A percentile compares a stretch with the other conserved stretches of the same genome.
Conservation (phyloP, 2,329 filamentous ascomycete genomes). For the Penicillium sclerotigenum region DNA sequence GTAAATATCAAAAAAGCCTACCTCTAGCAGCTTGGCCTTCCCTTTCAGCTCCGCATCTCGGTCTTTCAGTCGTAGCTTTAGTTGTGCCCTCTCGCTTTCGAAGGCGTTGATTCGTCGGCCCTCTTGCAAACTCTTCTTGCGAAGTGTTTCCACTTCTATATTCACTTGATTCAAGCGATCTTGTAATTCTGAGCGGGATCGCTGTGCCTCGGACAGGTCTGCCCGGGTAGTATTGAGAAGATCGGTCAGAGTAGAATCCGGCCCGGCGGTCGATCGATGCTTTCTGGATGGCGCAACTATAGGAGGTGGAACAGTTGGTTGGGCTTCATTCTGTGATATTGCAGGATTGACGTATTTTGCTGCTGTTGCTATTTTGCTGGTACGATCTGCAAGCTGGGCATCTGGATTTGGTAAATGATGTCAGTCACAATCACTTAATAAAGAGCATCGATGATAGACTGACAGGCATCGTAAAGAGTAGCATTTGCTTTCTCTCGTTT, state of each 20-base stretch:
- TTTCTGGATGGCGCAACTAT: slow-evolving; percentile 30
- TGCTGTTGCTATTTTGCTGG: slow-evolving; percentile 52
- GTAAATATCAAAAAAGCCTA: slow-evolving; percentile 35
- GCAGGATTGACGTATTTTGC: slow-evolving; percentile 14
- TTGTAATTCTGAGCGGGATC: slow-evolving; percentile 67
- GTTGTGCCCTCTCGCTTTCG: slow-evolving; percentile 58
- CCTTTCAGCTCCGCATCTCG: slow-evolving; percentile 79
- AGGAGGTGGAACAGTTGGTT: slow-evolving; percentile 27
- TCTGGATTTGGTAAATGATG: slow-evolving; percentile 44
- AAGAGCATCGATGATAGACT: slow-evolving; percentile 8
- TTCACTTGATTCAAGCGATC: slow-evolving; percentile 60
- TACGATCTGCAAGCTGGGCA: slow-evolving; percentile 64
- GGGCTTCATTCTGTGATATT: slow-evolving; percentile 21
- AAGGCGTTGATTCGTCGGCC: slow-evolving; percentile 60
- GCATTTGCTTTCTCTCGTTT: slow-evolving; percentile 63
- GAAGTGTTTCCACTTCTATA: slow-evolving; percentile 63
- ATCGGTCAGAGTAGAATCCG: slow-evolving; percentile 32
- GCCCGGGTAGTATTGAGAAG: slow-evolving; percentile 47
- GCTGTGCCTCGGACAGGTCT: slow-evolving; percentile 74
- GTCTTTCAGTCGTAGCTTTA: slow-evolving; percentile 69
- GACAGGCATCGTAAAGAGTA: slow-evolving; percentile 77
- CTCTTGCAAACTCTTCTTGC: slow-evolving; percentile 59
- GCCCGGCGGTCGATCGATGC: slow-evolving; percentile 18
- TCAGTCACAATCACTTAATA: slow-evolving; percentile 22
- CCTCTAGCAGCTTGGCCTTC: slow-evolving; percentile 79